Conservation (phyloP, 306 rosid species). For the Cicer judaicum region DNA sequence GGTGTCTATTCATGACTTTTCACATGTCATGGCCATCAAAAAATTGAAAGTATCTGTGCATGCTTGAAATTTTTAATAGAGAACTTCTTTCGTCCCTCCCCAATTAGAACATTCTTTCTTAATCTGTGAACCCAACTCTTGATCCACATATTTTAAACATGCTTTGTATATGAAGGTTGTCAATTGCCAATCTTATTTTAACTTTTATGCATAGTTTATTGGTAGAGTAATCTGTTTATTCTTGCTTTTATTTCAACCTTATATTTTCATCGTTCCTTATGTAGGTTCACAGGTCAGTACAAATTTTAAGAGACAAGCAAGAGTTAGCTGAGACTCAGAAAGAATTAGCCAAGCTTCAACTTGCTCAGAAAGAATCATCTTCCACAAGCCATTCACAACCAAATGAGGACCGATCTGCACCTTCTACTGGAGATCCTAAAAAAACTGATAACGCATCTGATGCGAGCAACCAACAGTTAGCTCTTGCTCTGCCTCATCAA, state of each 20-base stretch:
- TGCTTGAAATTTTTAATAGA: background rate
- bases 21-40: background rate
- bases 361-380: conserved; percentile 81
- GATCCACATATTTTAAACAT: background rate
- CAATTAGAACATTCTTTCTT: conserved; percentile 20
- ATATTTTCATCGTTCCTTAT: conserved; percentile 31
- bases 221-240: background rate
- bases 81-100: background rate
- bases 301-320: conserved; percentile 94
- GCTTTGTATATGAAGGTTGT: conserved; percentile 3
- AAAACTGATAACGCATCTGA: conserved; percentile 71
- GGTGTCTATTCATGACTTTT: background rate
- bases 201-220: conserved; percentile 8
- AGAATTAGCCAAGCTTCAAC: conserved; percentile 95
- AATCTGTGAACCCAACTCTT: conserved; percentile 36
- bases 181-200: conserved; percentile 3
- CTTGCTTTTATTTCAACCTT: conserved; percentile 39
- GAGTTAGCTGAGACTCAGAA: conserved; percentile 95
- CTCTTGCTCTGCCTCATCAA: conserved; percentile 89
- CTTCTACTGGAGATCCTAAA: conserved; percentile 60
- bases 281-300: conserved; percentile 98
- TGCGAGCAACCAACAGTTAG: conserved; percentile 78
- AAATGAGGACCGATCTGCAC: conserved; percentile 76
- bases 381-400: conserved; percentile 72
- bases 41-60: background rate